Conservation (phyloP, 768 basidiomycete species). For the Plicaturopsis crispa region DNA sequence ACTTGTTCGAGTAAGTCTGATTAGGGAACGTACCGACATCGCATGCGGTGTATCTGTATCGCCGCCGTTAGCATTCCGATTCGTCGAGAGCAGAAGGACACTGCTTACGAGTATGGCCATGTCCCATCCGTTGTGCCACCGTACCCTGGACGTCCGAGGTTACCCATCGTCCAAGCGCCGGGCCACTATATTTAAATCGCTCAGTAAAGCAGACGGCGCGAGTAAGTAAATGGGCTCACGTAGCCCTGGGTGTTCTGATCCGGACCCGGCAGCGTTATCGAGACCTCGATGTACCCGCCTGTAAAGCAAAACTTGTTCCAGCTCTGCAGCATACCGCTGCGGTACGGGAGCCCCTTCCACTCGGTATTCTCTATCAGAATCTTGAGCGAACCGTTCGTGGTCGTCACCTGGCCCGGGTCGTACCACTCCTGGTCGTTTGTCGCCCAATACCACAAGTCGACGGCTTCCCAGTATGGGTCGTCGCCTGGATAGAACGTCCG, state of each 20-base stretch:
- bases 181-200: slow-evolving; percentile 50
- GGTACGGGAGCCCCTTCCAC: slow-evolving; percentile 39
- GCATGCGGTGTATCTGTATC: slow-evolving; percentile 40
- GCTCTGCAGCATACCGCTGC: slow-evolving; percentile 75
- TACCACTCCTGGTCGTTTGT: slow-evolving; percentile 76
- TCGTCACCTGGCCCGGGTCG: slow-evolving; percentile 58
- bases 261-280: not conserved
- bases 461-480: slow-evolving; percentile 68
- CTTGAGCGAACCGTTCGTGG: slow-evolving; percentile 55
- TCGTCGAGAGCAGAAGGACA: not conserved
- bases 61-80: not conserved
- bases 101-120: slow-evolving; percentile 72
- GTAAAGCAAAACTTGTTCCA: slow-evolving; percentile 93
- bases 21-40: slow-evolving; percentile 53
- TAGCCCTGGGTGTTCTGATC: slow-evolving; percentile 33
- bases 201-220: not conserved
- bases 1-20: slow-evolving; percentile 34
- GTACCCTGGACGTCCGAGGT: slow-evolving; percentile 78
- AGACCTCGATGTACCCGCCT: slow-evolving; percentile 36
- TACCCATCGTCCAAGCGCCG: slow-evolving; percentile 86
- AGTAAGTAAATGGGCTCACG: slow-evolving; percentile 22
- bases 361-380: slow-evolving; percentile 54
- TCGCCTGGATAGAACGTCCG: slow-evolving; percentile 50
- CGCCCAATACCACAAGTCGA: slow-evolving; percentile 64
- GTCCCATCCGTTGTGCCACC: slow-evolving; percentile 72